Conservation (phyloP, 768 basidiomycete genomes). For the Leccinum truebloodii region DNA sequence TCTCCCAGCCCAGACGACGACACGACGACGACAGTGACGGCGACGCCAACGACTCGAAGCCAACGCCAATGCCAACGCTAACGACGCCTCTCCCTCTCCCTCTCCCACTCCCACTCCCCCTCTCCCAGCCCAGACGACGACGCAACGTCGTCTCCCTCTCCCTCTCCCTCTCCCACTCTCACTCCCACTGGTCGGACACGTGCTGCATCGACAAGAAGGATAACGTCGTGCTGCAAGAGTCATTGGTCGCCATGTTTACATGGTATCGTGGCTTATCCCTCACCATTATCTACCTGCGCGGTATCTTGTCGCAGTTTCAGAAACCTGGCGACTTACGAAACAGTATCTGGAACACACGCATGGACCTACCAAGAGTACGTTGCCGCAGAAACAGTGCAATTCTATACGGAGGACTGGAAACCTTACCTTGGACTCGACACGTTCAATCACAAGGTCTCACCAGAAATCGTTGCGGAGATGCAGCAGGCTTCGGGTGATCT, state of each 20-base stretch:
- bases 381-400: neutral
- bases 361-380: neutral
- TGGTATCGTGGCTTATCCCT: neutral
- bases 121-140: too few species aligned
- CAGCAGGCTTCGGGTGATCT: neutral
- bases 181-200: neutral
- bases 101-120: too few species aligned
- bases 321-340: neutral
- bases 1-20: too few species aligned
- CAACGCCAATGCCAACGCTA: too few species aligned
- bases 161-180: too few species aligned
- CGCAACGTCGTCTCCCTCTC: too few species aligned
- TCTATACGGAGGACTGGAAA: neutral
- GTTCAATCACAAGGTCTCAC: neutral
- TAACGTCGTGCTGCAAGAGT: neutral
- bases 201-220: neutral
- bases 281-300: neutral
- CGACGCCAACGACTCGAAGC: too few species aligned
- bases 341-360: neutral
- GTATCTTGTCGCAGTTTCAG: neutral
- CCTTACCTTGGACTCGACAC: neutral
- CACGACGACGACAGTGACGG: too few species aligned
- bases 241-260: neutral
- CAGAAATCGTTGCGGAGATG: neutral
- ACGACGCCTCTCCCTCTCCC: too few species aligned